These are phyloP conservation scores for Eucalyptus marginata DNA, from an alignment of 345 rosid genomes.

Conservation along the genomic window DNA sequence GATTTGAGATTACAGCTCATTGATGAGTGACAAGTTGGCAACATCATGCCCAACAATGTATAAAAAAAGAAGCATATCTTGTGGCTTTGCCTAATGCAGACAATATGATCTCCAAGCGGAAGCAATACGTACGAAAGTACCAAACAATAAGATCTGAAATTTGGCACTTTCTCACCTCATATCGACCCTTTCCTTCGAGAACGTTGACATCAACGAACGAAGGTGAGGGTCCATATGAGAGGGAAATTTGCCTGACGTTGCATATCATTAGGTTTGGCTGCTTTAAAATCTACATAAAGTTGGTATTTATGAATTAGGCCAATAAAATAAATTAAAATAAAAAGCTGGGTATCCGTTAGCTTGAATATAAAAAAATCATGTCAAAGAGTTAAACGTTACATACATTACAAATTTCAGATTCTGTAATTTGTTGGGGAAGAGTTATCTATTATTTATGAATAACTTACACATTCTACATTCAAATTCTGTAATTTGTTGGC, in stretches of 20 bases:
- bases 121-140: neutral
- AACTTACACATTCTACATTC: neutral
- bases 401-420: neutral
- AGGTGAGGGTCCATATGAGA: neutral
- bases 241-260: neutral
- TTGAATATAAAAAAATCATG: neutral
- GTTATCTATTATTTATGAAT: neutral
- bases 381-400: neutral
- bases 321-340: neutral
- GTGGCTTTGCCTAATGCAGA: neutral
- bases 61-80: neutral
- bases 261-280: neutral
- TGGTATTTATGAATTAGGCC: neutral
- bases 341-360: neutral
- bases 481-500: too few species aligned
- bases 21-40: neutral
- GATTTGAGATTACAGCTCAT: neutral
- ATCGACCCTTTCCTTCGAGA: neutral
- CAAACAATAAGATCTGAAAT: neutral
- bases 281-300: neutral
- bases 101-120: neutral
- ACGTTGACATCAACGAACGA: neutral
- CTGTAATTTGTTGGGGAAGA: neutral
- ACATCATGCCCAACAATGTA: neutral
- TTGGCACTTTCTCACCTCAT: neutral